Evolutionary conservation across 306 rosid species (phyloP).

Genomic region (Medicago arabica): DNA sequence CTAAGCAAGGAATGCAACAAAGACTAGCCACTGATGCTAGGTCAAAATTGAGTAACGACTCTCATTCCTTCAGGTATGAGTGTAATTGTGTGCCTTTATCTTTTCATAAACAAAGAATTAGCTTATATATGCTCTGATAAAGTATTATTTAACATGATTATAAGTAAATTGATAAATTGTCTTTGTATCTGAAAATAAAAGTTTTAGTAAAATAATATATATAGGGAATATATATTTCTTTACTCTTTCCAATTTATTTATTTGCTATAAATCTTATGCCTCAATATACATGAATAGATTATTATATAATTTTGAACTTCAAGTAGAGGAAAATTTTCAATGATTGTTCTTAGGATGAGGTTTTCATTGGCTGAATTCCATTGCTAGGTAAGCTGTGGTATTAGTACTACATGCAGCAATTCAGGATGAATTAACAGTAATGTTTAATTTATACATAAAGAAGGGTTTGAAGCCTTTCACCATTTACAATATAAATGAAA

Average conservation of each 20-base stretch:
- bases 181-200: slow-evolving; percentile 27
- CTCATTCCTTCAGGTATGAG: slow-evolving; percentile 83
- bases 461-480: slow-evolving; percentile 33
- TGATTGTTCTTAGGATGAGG: slow-evolving; percentile 12
- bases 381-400: slow-evolving; percentile 2
- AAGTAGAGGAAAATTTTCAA: slow-evolving; percentile 22
- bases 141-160: not conserved
- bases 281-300: no score
- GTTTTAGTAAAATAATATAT: not conserved
- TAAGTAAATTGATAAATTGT: slow-evolving; percentile 26
- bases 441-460: not conserved
- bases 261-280: no score
- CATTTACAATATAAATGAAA: slow-evolving; percentile 21
- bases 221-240: not conserved
- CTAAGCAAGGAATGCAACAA: slow-evolving; percentile 78
- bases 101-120: slow-evolving; percentile 20
- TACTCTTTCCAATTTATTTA: not conserved
- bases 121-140: slow-evolving; percentile 12
- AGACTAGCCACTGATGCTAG: slow-evolving; percentile 71
- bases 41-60: slow-evolving; percentile 69
- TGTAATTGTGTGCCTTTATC: slow-evolving; percentile 29
- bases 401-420: no score
- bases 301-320: slow-evolving; percentile 12
- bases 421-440: not conserved
- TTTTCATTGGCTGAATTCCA: slow-evolving; percentile 35